Evolutionary conservation across 2,329 filamentous ascomycete genomes (phyloP), one percentile per base, ranked within the genome.

Genomic region (Pyrenochaeta sp.): DNA sequence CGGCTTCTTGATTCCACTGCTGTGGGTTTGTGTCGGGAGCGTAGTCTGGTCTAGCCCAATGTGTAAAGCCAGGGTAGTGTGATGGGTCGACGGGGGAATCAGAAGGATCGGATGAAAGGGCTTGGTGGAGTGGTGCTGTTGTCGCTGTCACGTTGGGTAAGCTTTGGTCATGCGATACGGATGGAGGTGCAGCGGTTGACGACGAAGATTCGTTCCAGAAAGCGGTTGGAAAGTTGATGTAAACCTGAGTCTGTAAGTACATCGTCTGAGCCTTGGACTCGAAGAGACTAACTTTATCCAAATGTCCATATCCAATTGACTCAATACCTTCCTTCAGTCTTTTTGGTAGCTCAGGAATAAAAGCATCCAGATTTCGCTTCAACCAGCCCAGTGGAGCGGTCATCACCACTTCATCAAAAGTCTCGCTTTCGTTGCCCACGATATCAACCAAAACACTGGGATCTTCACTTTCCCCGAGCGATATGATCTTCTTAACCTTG

Each of bases 41-140:
- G 73, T 96, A 96, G 1, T 72, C 77, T 2, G 92, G 92, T 0
- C 87, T 79, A 36, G 93, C 84, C 85, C 92, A 96, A 71, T 92
- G 88, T 43, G 87, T 88, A 76, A 94, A 93, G 25, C 90, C 88
- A 4, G 88, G 83, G 36, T 86, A 80, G 45, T 79, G 78, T 34
- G 62, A 42, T 43, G 70, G 62, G n/a, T 68, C 61, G 32, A 64
- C 48, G 3, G 79, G 73, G 10, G 66, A 77, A 43, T 65, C 44
- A 15, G 52, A 34, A 25, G 50, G 74, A 30, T 76, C 64, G 54
- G 51, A 36, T 56, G 60, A 42, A 5, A 60, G 54, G 25, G 62
- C 52, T 62, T 75, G 73, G 57, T 79, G 76, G 8, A 77, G 50
- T 0, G 79, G 75, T 19, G 67, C 72, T n/a, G 68, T 72, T 55